Percentiles rank a stretch among this genome's conserved stretches.
Evolutionary conservation across 1,284 basidiomycete species (phyloP).

Genomic region (Melanopsichium pennsylvanicum): DNA sequence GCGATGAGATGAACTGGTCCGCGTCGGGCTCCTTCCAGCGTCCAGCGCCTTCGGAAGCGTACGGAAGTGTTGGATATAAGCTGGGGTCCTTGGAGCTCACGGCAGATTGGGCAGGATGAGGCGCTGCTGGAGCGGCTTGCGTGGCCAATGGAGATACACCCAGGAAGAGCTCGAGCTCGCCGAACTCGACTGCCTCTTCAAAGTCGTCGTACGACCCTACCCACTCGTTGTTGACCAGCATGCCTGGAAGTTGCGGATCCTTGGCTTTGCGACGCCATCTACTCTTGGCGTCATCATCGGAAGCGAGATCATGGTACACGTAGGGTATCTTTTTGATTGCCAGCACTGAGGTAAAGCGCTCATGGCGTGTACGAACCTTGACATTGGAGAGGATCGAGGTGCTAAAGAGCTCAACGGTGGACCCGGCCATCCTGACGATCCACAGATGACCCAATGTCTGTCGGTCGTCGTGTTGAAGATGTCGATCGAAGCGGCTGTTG

Average conservation of each 20-base stretch:
- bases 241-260: constrained; percentile 59
- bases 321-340: constrained; percentile 62
- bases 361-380: constrained; percentile 58
- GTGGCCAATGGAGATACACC: constrained; percentile 26
- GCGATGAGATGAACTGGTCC: constrained; percentile 54
- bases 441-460: too few species aligned
- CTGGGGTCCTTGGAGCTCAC: constrained; percentile 46
- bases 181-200: constrained; percentile 64
- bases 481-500: too few species aligned
- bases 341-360: constrained; percentile 59
- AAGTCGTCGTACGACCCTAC: constrained; percentile 64
- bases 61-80: constrained; percentile 37
- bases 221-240: constrained; percentile 65
- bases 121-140: constrained; percentile 6
- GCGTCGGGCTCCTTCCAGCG: constrained; percentile 45
- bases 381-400: constrained; percentile 65
- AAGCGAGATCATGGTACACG: constrained; percentile 62
- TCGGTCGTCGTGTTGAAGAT: too few species aligned
- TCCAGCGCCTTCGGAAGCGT: constrained; percentile 50
- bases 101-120: constrained; percentile 41
- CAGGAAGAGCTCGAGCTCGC: constrained; percentile 61
- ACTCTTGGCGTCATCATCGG: constrained; percentile 61
- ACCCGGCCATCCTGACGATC: constrained; percentile 18
- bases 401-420: constrained; percentile 63
- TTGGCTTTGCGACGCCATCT: constrained; percentile 63